phyloP scores from a whole-genome alignment of 2,329 filamentous ascomycete genomes.

The Apiospora kogelbergensis region DNA sequence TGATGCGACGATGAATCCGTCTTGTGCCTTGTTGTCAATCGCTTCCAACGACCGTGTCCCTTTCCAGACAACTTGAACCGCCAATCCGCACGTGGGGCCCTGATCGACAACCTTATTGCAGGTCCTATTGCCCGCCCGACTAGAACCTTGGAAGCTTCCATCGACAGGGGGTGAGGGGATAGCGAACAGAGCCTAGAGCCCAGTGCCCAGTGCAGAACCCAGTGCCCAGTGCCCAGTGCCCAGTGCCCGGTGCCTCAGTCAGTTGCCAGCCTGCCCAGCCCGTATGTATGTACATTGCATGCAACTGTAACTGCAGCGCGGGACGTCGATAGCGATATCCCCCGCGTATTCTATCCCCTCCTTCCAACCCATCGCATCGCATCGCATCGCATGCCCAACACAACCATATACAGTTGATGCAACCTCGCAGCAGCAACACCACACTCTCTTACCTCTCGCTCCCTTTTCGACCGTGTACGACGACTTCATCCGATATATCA shows the following conservation, averaged over 20 bases:
- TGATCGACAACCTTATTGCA: constrained; percentile 7
- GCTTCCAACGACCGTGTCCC: neutral
- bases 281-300: neutral
- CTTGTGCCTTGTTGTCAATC: neutral
- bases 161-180: constrained; percentile 4
- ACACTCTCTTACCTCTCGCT: neutral
- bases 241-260: too few species aligned
- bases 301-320: neutral
- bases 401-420: neutral
- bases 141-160: constrained; percentile 7
- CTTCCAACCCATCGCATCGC: neutral
- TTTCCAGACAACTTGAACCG: neutral
- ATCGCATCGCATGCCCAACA: neutral
- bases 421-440: neutral
- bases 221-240: too few species aligned
- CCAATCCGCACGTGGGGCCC: neutral
- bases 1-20: neutral
- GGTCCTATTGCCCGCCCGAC: neutral
- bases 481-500: neutral
- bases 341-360: constrained; percentile 6
- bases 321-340: constrained; percentile 4
- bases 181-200: neutral
- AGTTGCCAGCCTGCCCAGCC: neutral
- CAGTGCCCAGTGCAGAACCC: too few species aligned
- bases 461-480: neutral